Conservation (phyloP, 441 rosid species). For the Eutrema salsugineum region DNA sequence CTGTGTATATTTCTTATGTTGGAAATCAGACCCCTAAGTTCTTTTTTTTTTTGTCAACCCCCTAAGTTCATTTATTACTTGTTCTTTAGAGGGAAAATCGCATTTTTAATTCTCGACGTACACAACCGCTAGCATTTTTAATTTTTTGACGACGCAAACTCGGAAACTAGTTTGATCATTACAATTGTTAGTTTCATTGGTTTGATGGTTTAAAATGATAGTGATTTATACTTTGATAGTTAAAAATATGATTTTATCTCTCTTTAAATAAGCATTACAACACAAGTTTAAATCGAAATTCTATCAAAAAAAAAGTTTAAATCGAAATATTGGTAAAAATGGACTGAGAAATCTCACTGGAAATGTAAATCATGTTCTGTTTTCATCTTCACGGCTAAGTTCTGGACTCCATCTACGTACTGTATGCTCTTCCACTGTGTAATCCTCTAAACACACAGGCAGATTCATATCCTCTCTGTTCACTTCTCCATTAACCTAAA, state of each 20-base stretch:
- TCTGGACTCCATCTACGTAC: slow-evolving; percentile 66
- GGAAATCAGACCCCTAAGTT: background rate
- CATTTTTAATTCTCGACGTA: too few relatives aligned
- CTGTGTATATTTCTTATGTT: slow-evolving; percentile 11
- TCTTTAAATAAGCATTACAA: slow-evolving; percentile 3
- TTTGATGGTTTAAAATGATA: too few relatives aligned
- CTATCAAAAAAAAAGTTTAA: too few relatives aligned
- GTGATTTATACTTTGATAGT: too few relatives aligned
- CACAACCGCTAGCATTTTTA: too few relatives aligned
- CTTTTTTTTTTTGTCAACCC: too few relatives aligned
- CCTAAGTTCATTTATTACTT: too few relatives aligned
- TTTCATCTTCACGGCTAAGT: slow-evolving; percentile 48
- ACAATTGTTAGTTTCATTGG: too few relatives aligned
- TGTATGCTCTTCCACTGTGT: slow-evolving; percentile 44
- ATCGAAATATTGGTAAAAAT: background rate
- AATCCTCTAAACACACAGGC: slow-evolving; percentile 40
- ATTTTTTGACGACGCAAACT: too few relatives aligned
- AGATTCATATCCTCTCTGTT: slow-evolving; percentile 22
- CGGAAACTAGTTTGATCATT: too few relatives aligned
- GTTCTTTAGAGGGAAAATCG: too few relatives aligned
- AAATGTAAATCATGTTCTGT: background rate
- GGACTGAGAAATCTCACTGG: background rate
- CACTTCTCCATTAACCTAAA: slow-evolving; percentile 32
- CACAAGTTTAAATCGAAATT: background rate
- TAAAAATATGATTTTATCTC: too few relatives aligned